Percentiles rank a stretch among this genome's conserved stretches.
phyloP scores from a whole-genome alignment of 306 rosid genomes.

The Betula pendula region DNA sequence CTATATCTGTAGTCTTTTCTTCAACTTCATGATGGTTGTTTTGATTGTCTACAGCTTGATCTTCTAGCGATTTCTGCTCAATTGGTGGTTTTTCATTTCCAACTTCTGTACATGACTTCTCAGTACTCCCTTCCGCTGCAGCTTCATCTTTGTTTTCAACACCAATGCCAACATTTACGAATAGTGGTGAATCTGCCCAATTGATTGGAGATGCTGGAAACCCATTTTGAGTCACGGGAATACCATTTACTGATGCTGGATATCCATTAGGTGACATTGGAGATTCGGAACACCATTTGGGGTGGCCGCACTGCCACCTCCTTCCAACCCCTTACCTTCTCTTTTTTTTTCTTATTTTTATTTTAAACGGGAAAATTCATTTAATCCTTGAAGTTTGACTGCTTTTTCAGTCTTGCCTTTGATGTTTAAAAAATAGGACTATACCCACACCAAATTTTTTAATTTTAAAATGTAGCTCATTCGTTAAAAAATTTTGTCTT shows the following conservation, averaged over 20 bases:
- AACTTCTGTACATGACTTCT: conserved; percentile 34
- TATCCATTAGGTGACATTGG: conserved; percentile 57
- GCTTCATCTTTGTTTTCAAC: conserved; percentile 38
- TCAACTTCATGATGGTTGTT: conserved; percentile 33
- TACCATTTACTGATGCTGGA: conserved; percentile 48
- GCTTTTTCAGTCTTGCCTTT: no score
- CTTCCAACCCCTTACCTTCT: no score
- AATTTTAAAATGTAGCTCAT: no score
- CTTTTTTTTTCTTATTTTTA: no score
- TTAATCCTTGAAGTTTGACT: no score
- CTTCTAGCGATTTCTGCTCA: conserved; percentile 47
- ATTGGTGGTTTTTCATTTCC: conserved; percentile 41
- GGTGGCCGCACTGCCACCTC: no score
- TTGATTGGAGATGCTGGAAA: conserved; percentile 51
- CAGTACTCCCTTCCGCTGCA: conserved; percentile 29
- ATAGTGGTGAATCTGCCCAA: conserved; percentile 48
- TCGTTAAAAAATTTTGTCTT: no score
- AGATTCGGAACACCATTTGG: conserved; percentile 61
- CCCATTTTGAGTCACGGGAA: conserved; percentile 53
- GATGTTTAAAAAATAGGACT: no score
- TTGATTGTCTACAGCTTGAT: conserved; percentile 37
- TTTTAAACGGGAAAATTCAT: no score
- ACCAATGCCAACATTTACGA: conserved; percentile 35
- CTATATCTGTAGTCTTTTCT: conserved; percentile 46
- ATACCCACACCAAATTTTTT: no score